Evolutionary conservation across 768 basidiomycete species (phyloP).

Genomic region (Lentinula guzmanii): DNA sequence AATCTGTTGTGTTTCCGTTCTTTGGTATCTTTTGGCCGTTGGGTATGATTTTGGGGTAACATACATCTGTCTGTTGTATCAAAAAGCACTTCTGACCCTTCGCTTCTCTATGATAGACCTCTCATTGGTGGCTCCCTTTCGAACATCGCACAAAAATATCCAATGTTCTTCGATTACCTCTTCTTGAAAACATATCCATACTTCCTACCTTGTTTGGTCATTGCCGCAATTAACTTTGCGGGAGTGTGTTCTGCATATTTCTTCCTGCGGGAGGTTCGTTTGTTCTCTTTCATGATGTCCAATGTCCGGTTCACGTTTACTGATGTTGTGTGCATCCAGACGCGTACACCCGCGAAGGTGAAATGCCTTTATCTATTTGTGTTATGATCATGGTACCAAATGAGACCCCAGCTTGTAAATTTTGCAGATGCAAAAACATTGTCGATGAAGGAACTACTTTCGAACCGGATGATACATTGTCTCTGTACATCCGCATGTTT

Average conservation of each 20-base stretch:
- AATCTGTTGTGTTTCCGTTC: constrained; percentile 51
- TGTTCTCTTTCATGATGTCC: neutral
- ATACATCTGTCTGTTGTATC: neutral
- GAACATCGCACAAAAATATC: constrained; percentile 47
- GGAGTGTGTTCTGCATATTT: constrained; percentile 37
- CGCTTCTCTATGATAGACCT: constrained; percentile 31
- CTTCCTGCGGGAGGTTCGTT: constrained; percentile 49
- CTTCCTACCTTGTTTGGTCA: constrained; percentile 52
- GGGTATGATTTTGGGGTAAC: constrained; percentile 51
- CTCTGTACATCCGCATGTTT: constrained; percentile 47
- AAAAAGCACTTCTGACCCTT: too few species aligned
- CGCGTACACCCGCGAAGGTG: constrained; percentile 26
- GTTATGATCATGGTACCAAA: neutral
- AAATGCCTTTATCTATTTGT: constrained; percentile 6
- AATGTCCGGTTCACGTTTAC: neutral
- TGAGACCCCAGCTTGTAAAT: constrained; percentile 32
- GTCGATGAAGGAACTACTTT: constrained; percentile 26
- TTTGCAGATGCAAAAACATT: neutral
- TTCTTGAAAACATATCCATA: constrained; percentile 51
- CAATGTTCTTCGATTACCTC: constrained; percentile 31
- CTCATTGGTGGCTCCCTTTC: constrained; percentile 59
- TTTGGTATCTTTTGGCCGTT: constrained; percentile 57
- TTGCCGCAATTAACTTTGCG: constrained; percentile 32
- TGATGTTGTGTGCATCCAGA: neutral
- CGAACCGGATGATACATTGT: constrained; percentile 48